Evolutionary conservation across 345 rosid genomes (phyloP), one percentile per base, ranked within the genome.

Genomic region (Leavenworthia alabamica): DNA sequence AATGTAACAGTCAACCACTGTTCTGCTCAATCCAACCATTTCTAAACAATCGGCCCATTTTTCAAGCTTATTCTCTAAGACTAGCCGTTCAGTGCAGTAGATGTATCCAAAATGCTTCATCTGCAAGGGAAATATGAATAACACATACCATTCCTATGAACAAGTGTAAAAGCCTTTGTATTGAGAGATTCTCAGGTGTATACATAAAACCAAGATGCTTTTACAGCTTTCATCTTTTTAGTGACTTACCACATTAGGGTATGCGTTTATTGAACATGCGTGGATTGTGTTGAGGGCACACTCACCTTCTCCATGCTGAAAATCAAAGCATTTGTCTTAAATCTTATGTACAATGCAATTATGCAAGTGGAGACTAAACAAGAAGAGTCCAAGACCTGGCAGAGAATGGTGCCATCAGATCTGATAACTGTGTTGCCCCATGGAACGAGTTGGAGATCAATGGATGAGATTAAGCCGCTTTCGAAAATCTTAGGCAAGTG

Each of bases 391-490:
- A 52, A 52, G 24, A 91, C 96, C 95, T 91, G 98, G 71, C 96
- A 91, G 64, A 46, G 52, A 71, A 82, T 53, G 76, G 77, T 16
- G 26, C 79, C 80, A 49, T 67, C 67, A 24, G 70, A 60, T 55
- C 19, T 32, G 28, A 78, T 15, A 55, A 76, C 23, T 47, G 88
- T 60, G 56, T 91, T 91, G 42, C 98, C 98, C 96, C 89, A 91
- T 2, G 98, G 98, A 16, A 88, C 31, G 61, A 88, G 50, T 52
- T 82, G 78, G 67, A 88, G 95, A 68, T 84, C 68, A 76, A 88
- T 76, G 61, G 83, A 67, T 67, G 86, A 77, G 71, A 71, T 71
- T 62, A 91, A 86, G 3, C 79, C 85, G 19, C 11, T 48, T 19
- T 79, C 56, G 49, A 92, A 86, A 60, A 86, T 50, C 74, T 82